Percentiles rank a stretch among this genome's conserved stretches.
phyloP scores from a whole-genome alignment of 2,329 filamentous ascomycete species.

The Monosporascus sp. region DNA sequence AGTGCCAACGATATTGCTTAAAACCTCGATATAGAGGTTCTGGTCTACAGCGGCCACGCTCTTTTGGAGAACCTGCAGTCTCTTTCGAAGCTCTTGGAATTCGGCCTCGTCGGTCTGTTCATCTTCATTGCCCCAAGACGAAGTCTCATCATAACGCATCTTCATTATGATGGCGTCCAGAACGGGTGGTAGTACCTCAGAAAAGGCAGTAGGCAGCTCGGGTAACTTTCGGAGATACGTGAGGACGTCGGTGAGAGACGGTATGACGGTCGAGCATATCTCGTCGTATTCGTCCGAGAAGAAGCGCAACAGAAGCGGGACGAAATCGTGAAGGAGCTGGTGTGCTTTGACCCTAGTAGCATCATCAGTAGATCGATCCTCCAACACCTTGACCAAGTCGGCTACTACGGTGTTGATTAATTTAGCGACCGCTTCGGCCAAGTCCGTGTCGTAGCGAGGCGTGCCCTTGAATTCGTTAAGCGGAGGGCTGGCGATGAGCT shows the following conservation, averaged over 20 bases:
- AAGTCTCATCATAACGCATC: conserved; percentile 96
- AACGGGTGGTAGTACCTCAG: conserved; percentile 79
- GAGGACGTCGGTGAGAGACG: conserved; percentile 85
- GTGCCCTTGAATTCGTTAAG: conserved; percentile 75
- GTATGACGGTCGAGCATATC: conserved; percentile 92
- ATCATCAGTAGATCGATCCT: conserved; percentile 57
- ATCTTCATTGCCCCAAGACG: conserved; percentile 87
- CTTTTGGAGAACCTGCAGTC: conserved; percentile 86
- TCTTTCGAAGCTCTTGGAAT: conserved; percentile 89
- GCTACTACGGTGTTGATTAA: conserved; percentile 85
- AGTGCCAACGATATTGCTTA: conserved; percentile 81
- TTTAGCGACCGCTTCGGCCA: conserved; percentile 92
- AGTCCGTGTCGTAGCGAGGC: conserved; percentile 86
- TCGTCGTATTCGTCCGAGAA: conserved; percentile 98
- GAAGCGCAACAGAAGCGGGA: conserved; percentile 84
- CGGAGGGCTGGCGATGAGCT: conserved; percentile 78
- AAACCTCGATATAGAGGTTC: conserved; percentile 76
- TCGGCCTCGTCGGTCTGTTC: conserved; percentile 96
- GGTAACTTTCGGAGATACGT: conserved; percentile 82
- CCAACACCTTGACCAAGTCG: conserved; percentile 82
- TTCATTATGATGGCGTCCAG: conserved; percentile 89
- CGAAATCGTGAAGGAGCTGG: conserved; percentile 73
- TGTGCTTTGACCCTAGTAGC: conserved; percentile 70
- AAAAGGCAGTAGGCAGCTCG: conserved; percentile 67
- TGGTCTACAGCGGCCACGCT: conserved; percentile 88